Conservation (phyloP, 768 basidiomycete species). For the Pleurotus giganteus region DNA sequence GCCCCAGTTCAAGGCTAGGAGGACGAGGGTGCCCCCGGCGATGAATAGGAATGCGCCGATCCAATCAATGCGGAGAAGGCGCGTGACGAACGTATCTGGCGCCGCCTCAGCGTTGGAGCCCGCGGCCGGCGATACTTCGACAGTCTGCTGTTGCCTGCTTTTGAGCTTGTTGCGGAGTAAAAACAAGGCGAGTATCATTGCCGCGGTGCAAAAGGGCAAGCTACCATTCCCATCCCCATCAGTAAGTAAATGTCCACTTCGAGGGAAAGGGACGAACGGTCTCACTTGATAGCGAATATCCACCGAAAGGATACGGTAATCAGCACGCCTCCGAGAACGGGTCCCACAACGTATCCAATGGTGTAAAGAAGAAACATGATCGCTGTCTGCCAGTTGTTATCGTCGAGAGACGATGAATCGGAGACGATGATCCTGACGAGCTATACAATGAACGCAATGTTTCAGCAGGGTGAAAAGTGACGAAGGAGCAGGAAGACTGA, state of each 20-base stretch:
- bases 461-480: not conserved
- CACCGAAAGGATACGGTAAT: slow-evolving; percentile 42
- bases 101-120: not conserved
- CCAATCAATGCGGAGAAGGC: slow-evolving; percentile 42
- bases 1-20: slow-evolving; percentile 53
- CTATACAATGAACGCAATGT: slow-evolving; percentile 24
- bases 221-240: slow-evolving; percentile 22
- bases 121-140: not conserved
- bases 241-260: not conserved
- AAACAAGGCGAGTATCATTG: slow-evolving; percentile 37
- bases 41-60: slow-evolving; percentile 44
- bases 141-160: slow-evolving; percentile 16
- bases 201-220: slow-evolving; percentile 34
- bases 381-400: slow-evolving; percentile 40
- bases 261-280: not conserved
- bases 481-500: not conserved
- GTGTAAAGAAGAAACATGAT: slow-evolving; percentile 42
- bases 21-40: slow-evolving; percentile 39
- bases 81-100: slow-evolving; percentile 21
- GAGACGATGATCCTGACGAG: slow-evolving; percentile 42
- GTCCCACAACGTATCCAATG: slow-evolving; percentile 41
- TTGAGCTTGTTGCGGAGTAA: slow-evolving; percentile 34
- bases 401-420: slow-evolving; percentile 39
- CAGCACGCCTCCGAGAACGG: slow-evolving; percentile 42
- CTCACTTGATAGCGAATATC: slow-evolving; percentile 57